Evolutionary conservation across 2,329 filamentous ascomycete species (phyloP).

Genomic region (Diaporthe longicolla): DNA sequence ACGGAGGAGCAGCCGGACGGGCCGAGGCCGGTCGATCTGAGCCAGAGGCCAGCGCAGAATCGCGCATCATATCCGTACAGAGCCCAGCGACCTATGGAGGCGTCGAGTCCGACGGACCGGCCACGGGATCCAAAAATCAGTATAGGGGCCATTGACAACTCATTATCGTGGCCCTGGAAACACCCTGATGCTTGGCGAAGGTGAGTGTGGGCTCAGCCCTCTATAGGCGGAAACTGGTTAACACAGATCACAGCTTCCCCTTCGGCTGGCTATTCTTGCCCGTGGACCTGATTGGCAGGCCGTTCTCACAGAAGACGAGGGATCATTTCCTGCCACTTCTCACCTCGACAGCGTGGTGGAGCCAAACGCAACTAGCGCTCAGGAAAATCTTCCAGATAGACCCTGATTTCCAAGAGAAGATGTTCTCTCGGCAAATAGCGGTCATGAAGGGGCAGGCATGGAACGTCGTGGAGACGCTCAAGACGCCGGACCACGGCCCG

Average conservation of each 20-base stretch:
- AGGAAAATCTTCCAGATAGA: constrained; percentile 92
- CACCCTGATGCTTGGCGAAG: constrained; percentile 90
- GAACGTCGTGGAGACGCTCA: constrained; percentile 98
- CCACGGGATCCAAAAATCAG: constrained; percentile 71
- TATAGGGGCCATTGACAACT: constrained; percentile 97
- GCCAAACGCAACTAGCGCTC: constrained; percentile 88
- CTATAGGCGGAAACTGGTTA: constrained; percentile 41
- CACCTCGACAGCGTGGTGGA: constrained; percentile 97
- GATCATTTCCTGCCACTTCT: constrained; percentile 96
- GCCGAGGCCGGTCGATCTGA: constrained; percentile 73
- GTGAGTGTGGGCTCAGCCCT: constrained; percentile 49
- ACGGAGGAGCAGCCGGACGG: constrained; percentile 62
- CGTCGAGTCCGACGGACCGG: constrained; percentile 67
- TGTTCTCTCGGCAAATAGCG: constrained; percentile 98
- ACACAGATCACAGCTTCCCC: constrained; percentile 80
- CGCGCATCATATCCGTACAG: constrained; percentile 76
- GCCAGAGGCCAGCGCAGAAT: constrained; percentile 58
- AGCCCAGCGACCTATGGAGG: constrained; percentile 87
- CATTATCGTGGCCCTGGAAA: constrained; percentile 98
- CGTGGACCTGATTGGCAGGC: constrained; percentile 94
- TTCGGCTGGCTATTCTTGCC: constrained; percentile 99
- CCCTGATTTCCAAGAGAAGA: constrained; percentile 96
- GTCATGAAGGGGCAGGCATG: constrained; percentile 99
- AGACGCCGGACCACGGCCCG: constrained; percentile 91
- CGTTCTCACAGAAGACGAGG: constrained; percentile 93